Base-by-base conservation (phyloP, 2,329 filamentous ascomycete species). In the Colletotrichum coccodes region DNA sequence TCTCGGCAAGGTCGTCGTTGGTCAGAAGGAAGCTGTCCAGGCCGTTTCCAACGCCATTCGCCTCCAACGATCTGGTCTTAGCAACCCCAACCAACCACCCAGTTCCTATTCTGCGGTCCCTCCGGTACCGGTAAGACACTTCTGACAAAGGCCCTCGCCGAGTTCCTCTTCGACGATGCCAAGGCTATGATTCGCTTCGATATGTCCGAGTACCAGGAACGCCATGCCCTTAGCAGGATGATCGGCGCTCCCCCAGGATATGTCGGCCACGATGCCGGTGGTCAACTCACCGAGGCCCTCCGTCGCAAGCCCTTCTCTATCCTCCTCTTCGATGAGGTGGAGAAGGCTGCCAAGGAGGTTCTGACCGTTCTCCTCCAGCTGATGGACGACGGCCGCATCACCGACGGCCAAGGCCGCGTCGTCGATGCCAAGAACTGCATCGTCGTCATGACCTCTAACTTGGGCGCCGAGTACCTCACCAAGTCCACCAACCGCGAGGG, bases 151-250 rank as follows among this genome's bases (percentile, higher is more conserved):
- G 96, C 95, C 18, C 87, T 99, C 68, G 96, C 96, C 56, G 96
- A 99, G 80, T 99, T 99, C 85, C 86, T 99, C 32, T 99, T 99
- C 83, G 96, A 99, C 78, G 96, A 99, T 74, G 84, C 95, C 30
- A 98, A 98, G 84, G 86, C 95, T 38, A 98, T 99, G 96, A 97
- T 99, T 75, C 92, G 96, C 44, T 97, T 99, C 83, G 96, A 99
- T 79, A 99, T 99, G 96, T 98, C 95, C 6, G 96, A 99, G 81
- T 99, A 99, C 81, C 97, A 99, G 81, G 96, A 99, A 82, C 92
- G 95, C 6, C 96, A 99, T 79, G 92, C 95, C 0, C 89, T 99
- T 16, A 97, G 94, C 79, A 91, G 96, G 70, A 98, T 99, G 94
- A 99, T 99, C 74, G 96, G 96, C 78, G 95, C 96, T 23, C 96